phyloP scores from a whole-genome alignment of 345 rosid genomes.

The Gossypium stocksii region DNA sequence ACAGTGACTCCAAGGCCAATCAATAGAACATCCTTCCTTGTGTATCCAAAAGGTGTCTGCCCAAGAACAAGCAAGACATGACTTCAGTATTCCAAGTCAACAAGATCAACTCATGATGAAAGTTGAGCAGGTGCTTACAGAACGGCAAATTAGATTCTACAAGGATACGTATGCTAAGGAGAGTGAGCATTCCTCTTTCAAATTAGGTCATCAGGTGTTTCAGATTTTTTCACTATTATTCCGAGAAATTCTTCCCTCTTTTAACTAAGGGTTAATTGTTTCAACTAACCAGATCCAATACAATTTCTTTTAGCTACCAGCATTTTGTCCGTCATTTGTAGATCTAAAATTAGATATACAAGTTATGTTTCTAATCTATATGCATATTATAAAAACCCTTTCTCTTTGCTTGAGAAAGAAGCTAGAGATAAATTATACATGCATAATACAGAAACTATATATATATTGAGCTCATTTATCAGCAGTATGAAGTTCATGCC shows the following conservation, averaged over 20 bases:
- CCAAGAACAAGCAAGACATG: constrained; percentile 13
- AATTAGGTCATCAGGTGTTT: not conserved
- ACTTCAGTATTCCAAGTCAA: constrained; percentile 3
- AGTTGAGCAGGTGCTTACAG: not conserved
- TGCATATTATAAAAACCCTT: not conserved
- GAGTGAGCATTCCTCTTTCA: not conserved
- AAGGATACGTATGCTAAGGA: not conserved
- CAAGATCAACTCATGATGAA: not conserved
- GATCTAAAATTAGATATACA: not conserved
- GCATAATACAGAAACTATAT: not conserved
- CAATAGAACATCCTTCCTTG: constrained; percentile 84
- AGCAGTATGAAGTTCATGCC: constrained; percentile 30
- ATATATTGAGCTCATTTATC: not conserved
- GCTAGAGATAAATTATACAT: constrained; percentile 1
- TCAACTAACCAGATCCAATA: not conserved
- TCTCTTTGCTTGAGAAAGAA: not conserved
- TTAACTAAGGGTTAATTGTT: not conserved
- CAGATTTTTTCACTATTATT: not conserved
- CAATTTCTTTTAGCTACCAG: not conserved
- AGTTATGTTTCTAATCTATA: not conserved
- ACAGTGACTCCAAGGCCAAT: constrained; percentile 83
- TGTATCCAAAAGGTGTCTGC: constrained; percentile 80
- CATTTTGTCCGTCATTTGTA: not conserved
- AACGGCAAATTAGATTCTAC: not conserved
- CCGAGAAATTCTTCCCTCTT: not conserved